Conservation (phyloP, 257 asterid genomes). For the Capsicum baccatum region DNA sequence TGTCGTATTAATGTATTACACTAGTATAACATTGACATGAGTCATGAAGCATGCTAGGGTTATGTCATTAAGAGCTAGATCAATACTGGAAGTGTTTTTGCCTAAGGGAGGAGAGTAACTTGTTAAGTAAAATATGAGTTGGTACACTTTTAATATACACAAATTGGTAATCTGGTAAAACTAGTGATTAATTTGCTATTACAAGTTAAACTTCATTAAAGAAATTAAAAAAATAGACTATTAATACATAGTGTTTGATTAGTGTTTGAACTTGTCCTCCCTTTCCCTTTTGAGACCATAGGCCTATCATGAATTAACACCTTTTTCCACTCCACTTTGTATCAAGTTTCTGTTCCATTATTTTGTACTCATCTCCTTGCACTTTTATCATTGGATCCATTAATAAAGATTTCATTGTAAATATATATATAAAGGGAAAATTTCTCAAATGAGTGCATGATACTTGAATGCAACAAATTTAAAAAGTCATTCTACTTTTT, state of each 20-base stretch:
- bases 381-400: slow-evolving; percentile 60
- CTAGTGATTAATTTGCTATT: too few species aligned
- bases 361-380: slow-evolving; percentile 44
- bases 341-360: slow-evolving; percentile 38
- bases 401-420: slow-evolving; percentile 42
- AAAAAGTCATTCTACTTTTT: slow-evolving; percentile 32
- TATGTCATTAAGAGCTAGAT: too few species aligned
- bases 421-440: background rate
- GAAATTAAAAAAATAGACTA: background rate
- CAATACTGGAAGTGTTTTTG: too few species aligned
- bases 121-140: background rate
- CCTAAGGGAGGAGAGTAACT: background rate
- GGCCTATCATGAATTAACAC: slow-evolving; percentile 22
- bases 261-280: background rate
- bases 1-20: too few species aligned
- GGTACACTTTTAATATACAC: too few species aligned
- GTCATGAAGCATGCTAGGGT: too few species aligned
- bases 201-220: background rate
- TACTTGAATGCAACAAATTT: slow-evolving; percentile 37
- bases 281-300: background rate
- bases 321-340: slow-evolving; percentile 22
- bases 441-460: slow-evolving; percentile 50
- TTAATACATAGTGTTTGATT: background rate
- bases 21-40: too few species aligned
- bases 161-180: background rate